Evolutionary conservation across 805 yeast genomes (phyloP), one percentile per base, ranked within the genome.

Genomic region (Candida nemodendra): DNA sequence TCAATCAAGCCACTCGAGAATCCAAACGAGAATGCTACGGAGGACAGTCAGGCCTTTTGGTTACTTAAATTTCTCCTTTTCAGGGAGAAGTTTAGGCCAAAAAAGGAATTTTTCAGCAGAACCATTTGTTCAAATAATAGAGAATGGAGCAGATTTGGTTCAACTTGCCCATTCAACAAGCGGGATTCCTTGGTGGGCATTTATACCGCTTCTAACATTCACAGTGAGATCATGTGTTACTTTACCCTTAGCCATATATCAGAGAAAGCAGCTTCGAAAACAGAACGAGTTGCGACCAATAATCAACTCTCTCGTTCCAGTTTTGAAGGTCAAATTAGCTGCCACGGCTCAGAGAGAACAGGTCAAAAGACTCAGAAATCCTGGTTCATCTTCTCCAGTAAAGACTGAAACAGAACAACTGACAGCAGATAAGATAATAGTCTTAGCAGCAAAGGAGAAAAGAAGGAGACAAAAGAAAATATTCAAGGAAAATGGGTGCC

Each of bases 121-220:
- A 21, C 57, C 58, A 5, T 26, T 54, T 16, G 7, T 42, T 2
- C 51, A 51, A 9, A 22, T 45, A 1, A 28, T 55, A 9, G 41
- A 52, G n/a, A 41, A 42, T 16, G 61, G 62, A 2, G 44, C 59
- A 0, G 57, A 61, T 9, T 40, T 59, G 9, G 47, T 81, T 15
- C 76, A 73, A 41, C 42, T 64, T 1, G 34, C 77, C 1, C 91
- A 84, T 59, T 61, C 71, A 7, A 38, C 52, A n/a, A 57, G 79
- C 0, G 84, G 84, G 0, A 51, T 90, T 2, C 88, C 95, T 3
- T 90, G 97, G 96, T 78, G 86, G 70, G 75, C 76, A 0, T 63
- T 88, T 26, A 82, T 90, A 8, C 97, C 97, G 0, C 23, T 78
- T 4, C 64, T 84, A 0, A 86, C 96, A 0, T 56, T 89, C 17